These are phyloP conservation scores for Pholiota microspora DNA, from an alignment of 768 basidiomycete genomes.

Conservation along the genomic window DNA sequence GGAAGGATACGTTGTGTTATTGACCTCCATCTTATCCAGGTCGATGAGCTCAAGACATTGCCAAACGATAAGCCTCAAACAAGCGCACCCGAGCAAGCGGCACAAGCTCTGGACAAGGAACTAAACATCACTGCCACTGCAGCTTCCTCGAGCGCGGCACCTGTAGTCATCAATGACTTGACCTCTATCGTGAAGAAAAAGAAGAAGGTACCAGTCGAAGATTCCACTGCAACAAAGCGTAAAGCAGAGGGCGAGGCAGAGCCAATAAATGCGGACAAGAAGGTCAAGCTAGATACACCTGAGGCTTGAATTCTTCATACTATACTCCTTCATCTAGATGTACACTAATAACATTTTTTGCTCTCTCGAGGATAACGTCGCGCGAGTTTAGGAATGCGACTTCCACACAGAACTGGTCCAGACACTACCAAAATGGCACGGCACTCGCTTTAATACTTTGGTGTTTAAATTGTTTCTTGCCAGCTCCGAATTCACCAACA, in stretches of 20 bases:
- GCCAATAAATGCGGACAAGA: constrained; percentile 55
- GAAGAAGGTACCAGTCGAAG: constrained; percentile 51
- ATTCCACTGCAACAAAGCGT: constrained; percentile 49
- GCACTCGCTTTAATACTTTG: constrained; percentile 37
- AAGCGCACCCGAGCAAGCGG: constrained; percentile 70
- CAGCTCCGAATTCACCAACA: constrained; percentile 82
- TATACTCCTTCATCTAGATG: constrained; percentile 13
- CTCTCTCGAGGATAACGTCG: neutral
- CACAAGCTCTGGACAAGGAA: constrained; percentile 69
- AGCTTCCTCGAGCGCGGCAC: constrained; percentile 29
- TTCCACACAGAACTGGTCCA: neutral
- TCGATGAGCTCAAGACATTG: constrained; percentile 86
- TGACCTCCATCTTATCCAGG: constrained; percentile 39
- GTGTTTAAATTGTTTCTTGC: constrained; percentile 77
- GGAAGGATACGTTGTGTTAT: neutral
- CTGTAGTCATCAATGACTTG: constrained; percentile 70
- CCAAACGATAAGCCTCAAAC: constrained; percentile 56
- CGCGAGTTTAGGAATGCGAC: too few species aligned
- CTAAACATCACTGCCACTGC: constrained; percentile 44
- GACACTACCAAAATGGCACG: constrained; percentile 40
- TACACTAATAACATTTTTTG: constrained; percentile 2
- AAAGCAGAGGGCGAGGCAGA: constrained; percentile 65
- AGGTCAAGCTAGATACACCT: constrained; percentile 52
- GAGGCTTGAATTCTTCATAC: constrained; percentile 18
- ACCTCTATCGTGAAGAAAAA: constrained; percentile 88